Evolutionary conservation across 306 rosid genomes (phyloP).

Genomic region (Notholithocarpus densiflorus): DNA sequence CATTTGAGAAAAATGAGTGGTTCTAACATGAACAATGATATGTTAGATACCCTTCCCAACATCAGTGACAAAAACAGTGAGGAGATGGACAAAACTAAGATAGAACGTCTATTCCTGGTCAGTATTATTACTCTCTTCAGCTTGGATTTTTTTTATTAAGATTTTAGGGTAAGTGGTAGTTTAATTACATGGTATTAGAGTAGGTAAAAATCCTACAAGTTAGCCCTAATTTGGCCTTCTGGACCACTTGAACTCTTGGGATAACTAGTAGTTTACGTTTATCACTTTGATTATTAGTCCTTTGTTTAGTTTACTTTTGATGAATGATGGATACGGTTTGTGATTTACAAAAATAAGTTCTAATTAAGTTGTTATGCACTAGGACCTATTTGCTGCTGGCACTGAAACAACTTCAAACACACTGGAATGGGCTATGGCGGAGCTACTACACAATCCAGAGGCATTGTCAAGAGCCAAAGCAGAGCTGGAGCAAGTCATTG

Average conservation of each 20-base stretch:
- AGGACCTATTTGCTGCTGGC: constrained; percentile 21
- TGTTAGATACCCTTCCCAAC: constrained; percentile 3
- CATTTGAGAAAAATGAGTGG: neutral
- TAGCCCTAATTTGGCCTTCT: constrained; percentile 29
- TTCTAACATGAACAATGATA: neutral
- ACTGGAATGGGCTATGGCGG: constrained; percentile 37
- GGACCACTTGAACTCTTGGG: too few relatives aligned
- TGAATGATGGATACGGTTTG: too few relatives aligned
- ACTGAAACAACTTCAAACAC: constrained; percentile 24
- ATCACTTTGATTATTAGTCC: too few relatives aligned
- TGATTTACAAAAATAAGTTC: constrained; percentile 4
- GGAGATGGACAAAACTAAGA: constrained; percentile 1
- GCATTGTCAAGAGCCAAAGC: constrained; percentile 15
- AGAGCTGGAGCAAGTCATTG: constrained; percentile 17
- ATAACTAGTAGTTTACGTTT: too few relatives aligned
- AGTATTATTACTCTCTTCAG: neutral
- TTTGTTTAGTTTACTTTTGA: neutral
- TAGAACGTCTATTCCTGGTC: constrained; percentile 13
- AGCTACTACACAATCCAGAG: constrained; percentile 22
- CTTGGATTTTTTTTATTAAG: neutral
- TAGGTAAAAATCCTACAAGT: neutral
- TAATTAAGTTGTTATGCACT: neutral
- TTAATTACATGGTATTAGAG: too few relatives aligned
- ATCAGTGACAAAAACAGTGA: constrained; percentile 1
- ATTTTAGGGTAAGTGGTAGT: neutral